Conservation (phyloP, 2,329 filamentous ascomycete genomes). For the Boeremia exigua region DNA sequence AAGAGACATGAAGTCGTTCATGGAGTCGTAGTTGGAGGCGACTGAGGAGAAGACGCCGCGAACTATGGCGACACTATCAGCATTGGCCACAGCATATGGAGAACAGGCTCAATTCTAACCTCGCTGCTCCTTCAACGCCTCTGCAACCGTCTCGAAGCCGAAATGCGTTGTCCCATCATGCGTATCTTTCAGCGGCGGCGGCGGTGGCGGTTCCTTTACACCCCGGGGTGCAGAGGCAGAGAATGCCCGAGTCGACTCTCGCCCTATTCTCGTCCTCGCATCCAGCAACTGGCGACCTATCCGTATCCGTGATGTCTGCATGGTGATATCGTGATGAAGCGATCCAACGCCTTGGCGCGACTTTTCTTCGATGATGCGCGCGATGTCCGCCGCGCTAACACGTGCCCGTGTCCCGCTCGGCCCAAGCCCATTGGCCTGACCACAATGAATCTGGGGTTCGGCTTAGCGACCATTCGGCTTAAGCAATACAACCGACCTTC, state of each 20-base stretch:
- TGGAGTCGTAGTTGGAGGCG: slow-evolving; percentile 91
- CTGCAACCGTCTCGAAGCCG: slow-evolving; percentile 84
- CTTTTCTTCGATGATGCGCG: slow-evolving; percentile 27
- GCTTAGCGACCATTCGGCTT: slow-evolving; percentile 25
- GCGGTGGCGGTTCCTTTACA: slow-evolving; percentile 46
- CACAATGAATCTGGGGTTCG: slow-evolving; percentile 8
- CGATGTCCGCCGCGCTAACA: slow-evolving; percentile 25
- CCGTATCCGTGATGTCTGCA: slow-evolving; percentile 35
- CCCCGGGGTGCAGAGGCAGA: slow-evolving; percentile 51
- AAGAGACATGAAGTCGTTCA: slow-evolving; percentile 99
- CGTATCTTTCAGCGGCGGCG: slow-evolving; percentile 44
- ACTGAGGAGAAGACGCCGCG: slow-evolving; percentile 93
- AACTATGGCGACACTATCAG: slow-evolving; percentile 58
- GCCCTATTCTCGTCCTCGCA: slow-evolving; percentile 19
- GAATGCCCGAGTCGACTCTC: slow-evolving; percentile 56
- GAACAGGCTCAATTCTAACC: slow-evolving; percentile 51
- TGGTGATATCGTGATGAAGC: slow-evolving; percentile 25
- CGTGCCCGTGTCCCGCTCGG: slow-evolving; percentile 27
- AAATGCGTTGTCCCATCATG: slow-evolving; percentile 75
- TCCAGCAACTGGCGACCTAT: slow-evolving; percentile 42
- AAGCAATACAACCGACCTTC: slow-evolving; percentile 19
- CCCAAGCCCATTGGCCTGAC: background rate
- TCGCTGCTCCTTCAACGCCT: slow-evolving; percentile 75
- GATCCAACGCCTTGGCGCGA: slow-evolving; percentile 34
- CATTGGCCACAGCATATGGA: background rate